Percentiles rank a stretch among this genome's conserved stretches.
Evolutionary conservation across 768 basidiomycete species (phyloP).

Genomic region (Boletus fagicola): DNA sequence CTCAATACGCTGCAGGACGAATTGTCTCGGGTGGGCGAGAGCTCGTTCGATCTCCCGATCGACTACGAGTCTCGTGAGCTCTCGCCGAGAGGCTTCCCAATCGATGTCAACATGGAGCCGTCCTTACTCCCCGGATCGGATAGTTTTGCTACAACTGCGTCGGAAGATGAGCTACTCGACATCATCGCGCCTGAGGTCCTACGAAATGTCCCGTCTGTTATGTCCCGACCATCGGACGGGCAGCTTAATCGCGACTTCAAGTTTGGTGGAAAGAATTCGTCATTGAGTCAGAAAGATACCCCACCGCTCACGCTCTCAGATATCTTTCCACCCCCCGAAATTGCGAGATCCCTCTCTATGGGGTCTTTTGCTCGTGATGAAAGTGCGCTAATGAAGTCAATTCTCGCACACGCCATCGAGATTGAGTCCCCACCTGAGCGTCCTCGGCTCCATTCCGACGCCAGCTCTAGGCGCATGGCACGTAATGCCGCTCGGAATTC

Average conservation of each 20-base stretch:
- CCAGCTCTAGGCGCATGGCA: constrained; percentile 38
- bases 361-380: constrained; percentile 47
- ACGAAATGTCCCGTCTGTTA: constrained; percentile 32
- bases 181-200: constrained; percentile 16
- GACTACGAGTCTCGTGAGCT: constrained; percentile 19
- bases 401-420: constrained; percentile 47
- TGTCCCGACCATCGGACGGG: constrained; percentile 56
- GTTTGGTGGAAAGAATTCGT: constrained; percentile 55
- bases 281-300: constrained; percentile 7
- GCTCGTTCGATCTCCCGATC: constrained; percentile 19
- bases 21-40: constrained; percentile 22
- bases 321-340: constrained; percentile 66
- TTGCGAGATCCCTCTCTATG: constrained; percentile 48
- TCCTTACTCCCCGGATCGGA: constrained; percentile 42
- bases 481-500: constrained; percentile 24
- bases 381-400: constrained; percentile 53
- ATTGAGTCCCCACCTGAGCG: constrained; percentile 34
- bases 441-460: constrained; percentile 43
- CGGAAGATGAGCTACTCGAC: constrained; percentile 34
- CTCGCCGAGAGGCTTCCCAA: constrained; percentile 14
- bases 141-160: constrained; percentile 27
- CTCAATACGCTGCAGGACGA: constrained; percentile 40
- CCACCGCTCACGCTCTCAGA: constrained; percentile 59
- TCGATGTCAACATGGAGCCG: constrained; percentile 34
- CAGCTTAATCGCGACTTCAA: constrained; percentile 70